Percentiles rank a stretch among this genome's conserved stretches.
These are phyloP conservation scores for Vachellia collinsii DNA, from an alignment of 306 rosid genomes.

Conservation along the genomic window DNA sequence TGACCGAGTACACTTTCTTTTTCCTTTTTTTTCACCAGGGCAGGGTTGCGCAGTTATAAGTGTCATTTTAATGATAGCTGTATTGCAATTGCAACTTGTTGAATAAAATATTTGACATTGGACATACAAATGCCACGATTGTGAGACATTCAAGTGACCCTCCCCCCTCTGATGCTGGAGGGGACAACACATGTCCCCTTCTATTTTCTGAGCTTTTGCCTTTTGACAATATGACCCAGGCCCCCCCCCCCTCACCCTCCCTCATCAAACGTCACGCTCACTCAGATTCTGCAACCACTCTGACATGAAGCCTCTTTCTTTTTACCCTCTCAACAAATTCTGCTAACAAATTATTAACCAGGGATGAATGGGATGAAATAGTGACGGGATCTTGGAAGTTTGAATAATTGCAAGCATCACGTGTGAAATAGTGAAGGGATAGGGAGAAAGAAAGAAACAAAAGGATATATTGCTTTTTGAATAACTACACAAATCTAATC, in stretches of 20 bases:
- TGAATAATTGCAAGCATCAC: constrained; percentile 27
- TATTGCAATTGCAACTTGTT: not conserved
- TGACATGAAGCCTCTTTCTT: not conserved
- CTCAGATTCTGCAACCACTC: not conserved
- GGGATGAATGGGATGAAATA: too few species aligned
- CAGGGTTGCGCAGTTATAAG: not conserved
- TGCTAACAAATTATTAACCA: not conserved
- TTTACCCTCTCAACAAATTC: not conserved
- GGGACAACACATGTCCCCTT: constrained; percentile 20
- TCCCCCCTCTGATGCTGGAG: not conserved
- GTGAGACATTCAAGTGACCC: constrained; percentile 1
- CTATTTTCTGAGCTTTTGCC: not conserved
- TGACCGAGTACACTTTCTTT: too few species aligned
- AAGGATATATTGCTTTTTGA: constrained; percentile 2
- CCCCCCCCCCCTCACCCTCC: not conserved
- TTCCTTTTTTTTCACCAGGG: too few species aligned
- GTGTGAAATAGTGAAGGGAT: constrained; percentile 17
- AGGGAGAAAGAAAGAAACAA: not conserved
- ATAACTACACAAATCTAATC: constrained; percentile 4
- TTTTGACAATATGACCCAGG: not conserved
- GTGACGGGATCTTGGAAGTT: too few species aligned
- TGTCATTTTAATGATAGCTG: not conserved
- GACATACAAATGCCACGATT: not conserved
- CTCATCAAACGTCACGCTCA: not conserved
- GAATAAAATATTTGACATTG: not conserved